phyloP scores from a whole-genome alignment of 2,329 filamentous ascomycete species.

The Leptographium flavum region DNA sequence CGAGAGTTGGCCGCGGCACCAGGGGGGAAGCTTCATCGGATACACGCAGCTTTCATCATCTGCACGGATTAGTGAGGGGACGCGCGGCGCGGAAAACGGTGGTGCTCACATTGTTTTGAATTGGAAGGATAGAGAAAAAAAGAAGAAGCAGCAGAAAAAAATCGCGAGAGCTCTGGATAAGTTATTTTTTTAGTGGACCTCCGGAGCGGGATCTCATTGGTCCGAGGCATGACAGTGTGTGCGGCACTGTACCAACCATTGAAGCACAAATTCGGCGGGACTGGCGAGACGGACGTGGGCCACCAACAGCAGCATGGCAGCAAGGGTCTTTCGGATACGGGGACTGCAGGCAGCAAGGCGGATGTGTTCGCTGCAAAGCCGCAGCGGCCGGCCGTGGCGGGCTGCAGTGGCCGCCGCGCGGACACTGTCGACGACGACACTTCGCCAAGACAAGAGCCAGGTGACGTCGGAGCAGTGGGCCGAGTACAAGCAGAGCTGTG shows the following conservation, averaged over 20 bases:
- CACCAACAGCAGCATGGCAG: neutral
- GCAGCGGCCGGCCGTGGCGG: neutral
- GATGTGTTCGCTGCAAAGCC: neutral
- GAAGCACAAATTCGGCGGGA: neutral
- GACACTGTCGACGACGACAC: neutral
- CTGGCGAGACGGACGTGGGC: neutral
- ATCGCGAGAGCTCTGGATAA: neutral
- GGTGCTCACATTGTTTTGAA: constrained; percentile 79
- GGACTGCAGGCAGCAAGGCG: neutral
- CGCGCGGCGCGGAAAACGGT: constrained; percentile 8
- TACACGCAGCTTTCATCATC: constrained; percentile 99
- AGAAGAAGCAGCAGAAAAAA: constrained; percentile 21
- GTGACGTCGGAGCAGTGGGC: constrained; percentile 16
- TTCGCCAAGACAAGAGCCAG: neutral
- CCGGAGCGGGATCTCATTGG: constrained; percentile 9
- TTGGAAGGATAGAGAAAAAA: constrained; percentile 78
- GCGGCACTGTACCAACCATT: neutral
- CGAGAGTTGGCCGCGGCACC: constrained; percentile 67
- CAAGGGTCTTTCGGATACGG: neutral
- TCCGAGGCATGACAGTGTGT: neutral
- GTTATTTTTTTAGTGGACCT: constrained; percentile 13
- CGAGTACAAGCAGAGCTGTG: constrained; percentile 30
- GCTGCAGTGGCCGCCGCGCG: neutral
- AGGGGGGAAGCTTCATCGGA: constrained; percentile 67
- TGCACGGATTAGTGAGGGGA: constrained; percentile 22